A percentile compares a stretch with the other conserved stretches of the same genome.
Evolutionary conservation across 2,329 filamentous ascomycete species (phyloP).

Genomic region (Neonectria hederae): DNA sequence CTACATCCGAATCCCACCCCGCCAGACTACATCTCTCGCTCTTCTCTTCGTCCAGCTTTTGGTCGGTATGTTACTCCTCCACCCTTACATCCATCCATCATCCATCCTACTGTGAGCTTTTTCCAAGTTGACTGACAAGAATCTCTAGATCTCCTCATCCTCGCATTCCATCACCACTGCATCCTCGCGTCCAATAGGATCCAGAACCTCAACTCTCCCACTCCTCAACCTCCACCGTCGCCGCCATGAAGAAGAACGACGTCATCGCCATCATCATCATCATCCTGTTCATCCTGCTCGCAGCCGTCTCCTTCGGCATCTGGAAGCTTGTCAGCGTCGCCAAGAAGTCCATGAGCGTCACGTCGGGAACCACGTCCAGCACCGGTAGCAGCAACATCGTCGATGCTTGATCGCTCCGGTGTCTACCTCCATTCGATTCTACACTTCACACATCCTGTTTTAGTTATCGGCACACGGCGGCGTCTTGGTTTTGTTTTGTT

Average conservation of each 20-base stretch:
- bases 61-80: constrained; percentile 9
- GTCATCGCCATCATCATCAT: constrained; percentile 76
- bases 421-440: constrained; percentile 2
- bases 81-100: neutral
- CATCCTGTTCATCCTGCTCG: constrained; percentile 70
- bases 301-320: constrained; percentile 70
- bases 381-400: constrained; percentile 41
- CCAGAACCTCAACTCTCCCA: neutral
- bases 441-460: constrained; percentile 1
- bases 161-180: neutral
- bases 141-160: neutral
- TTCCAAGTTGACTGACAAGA: constrained; percentile 11
- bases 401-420: constrained; percentile 24
- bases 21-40: constrained; percentile 14
- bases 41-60: neutral
- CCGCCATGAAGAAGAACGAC: constrained; percentile 71
- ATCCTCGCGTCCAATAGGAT: neutral
- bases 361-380: constrained; percentile 45
- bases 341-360: constrained; percentile 54
- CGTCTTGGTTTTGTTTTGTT: neutral
- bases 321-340: constrained; percentile 67
- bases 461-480: neutral
- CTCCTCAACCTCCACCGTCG: constrained; percentile 32
- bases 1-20: constrained; percentile 10
- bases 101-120: neutral